Percentiles rank a stretch among this genome's conserved stretches.
Evolutionary conservation across 139 green algal species (phyloP).

Genomic region (Chlamydomonas schloesseri): DNA sequence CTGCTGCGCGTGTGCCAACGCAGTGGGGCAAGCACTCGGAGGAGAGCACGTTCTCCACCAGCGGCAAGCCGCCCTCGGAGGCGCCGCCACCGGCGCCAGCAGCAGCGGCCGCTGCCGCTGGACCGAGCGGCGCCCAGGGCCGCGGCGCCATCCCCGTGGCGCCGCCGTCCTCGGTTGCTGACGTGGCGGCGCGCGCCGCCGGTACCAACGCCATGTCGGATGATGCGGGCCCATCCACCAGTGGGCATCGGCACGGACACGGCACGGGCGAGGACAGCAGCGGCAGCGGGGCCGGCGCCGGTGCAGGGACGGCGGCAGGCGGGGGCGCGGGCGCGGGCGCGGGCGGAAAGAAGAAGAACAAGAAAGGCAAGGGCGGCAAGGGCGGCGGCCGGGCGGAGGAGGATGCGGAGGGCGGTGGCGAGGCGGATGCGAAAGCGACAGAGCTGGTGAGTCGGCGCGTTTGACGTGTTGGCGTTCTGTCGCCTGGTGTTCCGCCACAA

Average conservation of each 20-base stretch:
- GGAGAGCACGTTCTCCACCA: slow-evolving; percentile 34
- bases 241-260: no score
- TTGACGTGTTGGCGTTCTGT: no score
- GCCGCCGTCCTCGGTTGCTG: background rate
- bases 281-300: background rate
- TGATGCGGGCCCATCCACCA: no score
- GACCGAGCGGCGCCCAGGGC: background rate
- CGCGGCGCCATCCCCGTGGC: background rate
- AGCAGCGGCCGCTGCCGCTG: background rate
- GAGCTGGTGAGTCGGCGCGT: background rate
- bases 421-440: background rate
- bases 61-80: background rate
- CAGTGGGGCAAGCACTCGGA: slow-evolving; percentile 46
- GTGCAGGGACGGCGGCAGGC: background rate
- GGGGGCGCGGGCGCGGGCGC: background rate
- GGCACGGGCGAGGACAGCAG: background rate
- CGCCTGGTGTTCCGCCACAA: no score
- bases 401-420: background rate
- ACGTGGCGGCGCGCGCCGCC: background rate
- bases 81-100: background rate
- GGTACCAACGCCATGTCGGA: no score
- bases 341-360: slow-evolving; percentile 20
- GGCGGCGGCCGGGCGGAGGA: background rate
- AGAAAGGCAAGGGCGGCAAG: slow-evolving; percentile 1
- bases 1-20: no score